A percentile compares a stretch with the other conserved stretches of the same genome.
Evolutionary conservation across 306 rosid genomes (phyloP).

Genomic region (Ammopiptanthus mongolicus): DNA sequence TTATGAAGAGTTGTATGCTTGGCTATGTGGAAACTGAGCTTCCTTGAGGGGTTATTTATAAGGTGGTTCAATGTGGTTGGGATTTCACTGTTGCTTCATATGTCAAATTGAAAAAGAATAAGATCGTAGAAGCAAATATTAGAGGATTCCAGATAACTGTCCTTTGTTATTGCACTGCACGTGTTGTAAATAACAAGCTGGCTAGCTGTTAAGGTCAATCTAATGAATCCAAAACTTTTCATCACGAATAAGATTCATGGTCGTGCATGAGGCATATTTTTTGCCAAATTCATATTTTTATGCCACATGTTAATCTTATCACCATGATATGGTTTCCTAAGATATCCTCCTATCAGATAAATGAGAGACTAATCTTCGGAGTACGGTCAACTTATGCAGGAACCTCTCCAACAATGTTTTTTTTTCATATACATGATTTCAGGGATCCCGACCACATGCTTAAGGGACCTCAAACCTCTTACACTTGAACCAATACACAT

Average conservation of each 20-base stretch:
- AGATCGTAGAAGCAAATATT: slow-evolving; percentile 14
- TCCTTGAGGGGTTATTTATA: slow-evolving; percentile 39
- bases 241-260: slow-evolving; percentile 40
- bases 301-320: slow-evolving; percentile 16
- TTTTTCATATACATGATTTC: no score
- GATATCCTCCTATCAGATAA: no score
- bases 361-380: no score
- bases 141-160: slow-evolving; percentile 25
- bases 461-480: no score
- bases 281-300: slow-evolving; percentile 1
- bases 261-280: slow-evolving; percentile 22
- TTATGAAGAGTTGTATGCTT: background rate
- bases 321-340: background rate
- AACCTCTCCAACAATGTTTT: no score
- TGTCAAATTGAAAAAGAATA: slow-evolving; percentile 22
- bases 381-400: no score
- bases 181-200: slow-evolving; percentile 27
- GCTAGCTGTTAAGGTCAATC: slow-evolving; percentile 24
- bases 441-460: no score
- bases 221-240: slow-evolving; percentile 22
- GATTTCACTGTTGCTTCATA: background rate
- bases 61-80: slow-evolving; percentile 6
- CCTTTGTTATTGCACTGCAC: slow-evolving; percentile 17
- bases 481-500: no score
- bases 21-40: background rate